Evolutionary conservation across 1,139 yeast genomes (phyloP), one percentile per base, ranked within the genome.

Genomic region (Tardiomyces blankii): DNA sequence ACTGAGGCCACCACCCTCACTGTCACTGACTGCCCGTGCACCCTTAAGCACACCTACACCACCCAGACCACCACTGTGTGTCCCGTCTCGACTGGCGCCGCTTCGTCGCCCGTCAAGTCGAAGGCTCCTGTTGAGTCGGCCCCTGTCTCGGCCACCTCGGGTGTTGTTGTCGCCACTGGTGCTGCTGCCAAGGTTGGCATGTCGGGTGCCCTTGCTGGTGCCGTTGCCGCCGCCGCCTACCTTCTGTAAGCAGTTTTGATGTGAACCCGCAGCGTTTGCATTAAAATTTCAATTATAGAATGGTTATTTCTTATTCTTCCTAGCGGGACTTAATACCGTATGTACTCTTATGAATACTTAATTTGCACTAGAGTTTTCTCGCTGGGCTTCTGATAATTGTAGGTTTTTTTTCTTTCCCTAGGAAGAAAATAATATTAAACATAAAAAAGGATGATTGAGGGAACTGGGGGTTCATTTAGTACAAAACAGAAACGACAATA

Each of bases 21-120:
- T 53, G 56, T 68, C 59, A 68, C 70, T 52, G 62, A 66, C 63
- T 66, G 72, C 63, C 69, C 71, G 40, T 81, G 87, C 70, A 75
- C 83, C 54, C 64, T 80, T 54, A 72, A 77, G 56, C 67, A 69
- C 60, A 66, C 57, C 46, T 66, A 69, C 54, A 66, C 75, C 58
- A 63, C 74, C 54, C 48, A 56, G 49, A 62, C 67, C 48, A 63
- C 69, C 57, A 63, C 75, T 49, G 66, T 63, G 46, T 65, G 69
- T 62, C 64, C 67, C 59, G 52, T 54, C 25, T 40, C 50, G 38
- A 43, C 52, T 45, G 42, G 46, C 40, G 30, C 52, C 42, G 33
- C 47, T 38, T 45, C 38, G 38, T 42, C 48, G 45, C 28, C 54
- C 25, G 42, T 54, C 40, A 52, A 45, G 39, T 42, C 50, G 33